Percentiles rank a stretch among this genome's conserved stretches.
Conservation (phyloP, 345 rosid genomes). For the Raphanus sativus region DNA sequence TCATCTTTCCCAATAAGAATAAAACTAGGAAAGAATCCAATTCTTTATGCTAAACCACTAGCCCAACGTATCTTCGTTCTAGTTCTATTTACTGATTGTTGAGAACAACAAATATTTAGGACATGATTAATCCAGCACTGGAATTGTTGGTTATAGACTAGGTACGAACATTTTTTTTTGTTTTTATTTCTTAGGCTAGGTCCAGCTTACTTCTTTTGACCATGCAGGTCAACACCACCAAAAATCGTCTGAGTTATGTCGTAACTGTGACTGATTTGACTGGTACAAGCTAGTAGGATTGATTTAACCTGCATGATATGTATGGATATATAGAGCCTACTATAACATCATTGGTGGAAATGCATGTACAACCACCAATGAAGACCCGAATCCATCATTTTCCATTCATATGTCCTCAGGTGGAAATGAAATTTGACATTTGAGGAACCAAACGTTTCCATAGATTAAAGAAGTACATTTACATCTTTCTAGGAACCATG, state of each 20-base stretch:
- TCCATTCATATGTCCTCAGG: slow-evolving; percentile 1
- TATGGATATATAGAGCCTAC: background rate
- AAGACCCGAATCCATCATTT: slow-evolving; percentile 11
- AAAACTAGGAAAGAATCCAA: background rate
- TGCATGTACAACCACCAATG: background rate
- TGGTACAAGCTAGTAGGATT: background rate
- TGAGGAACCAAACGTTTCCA: slow-evolving; percentile 14
- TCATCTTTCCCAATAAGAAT: background rate
- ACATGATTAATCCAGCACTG: background rate
- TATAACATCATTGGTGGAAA: background rate
- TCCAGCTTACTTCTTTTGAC: slow-evolving; percentile 5
- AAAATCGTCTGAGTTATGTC: background rate
- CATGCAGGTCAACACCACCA: background rate
- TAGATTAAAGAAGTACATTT: slow-evolving; percentile 5
- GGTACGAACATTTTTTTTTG: background rate
- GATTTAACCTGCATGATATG: background rate
- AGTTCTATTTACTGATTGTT: background rate
- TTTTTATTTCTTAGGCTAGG: background rate
- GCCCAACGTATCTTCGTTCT: background rate
- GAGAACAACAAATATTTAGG: slow-evolving; percentile 2
- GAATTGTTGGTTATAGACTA: slow-evolving; percentile 4
- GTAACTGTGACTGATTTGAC: slow-evolving; percentile 6
- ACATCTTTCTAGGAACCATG: slow-evolving; percentile 16
- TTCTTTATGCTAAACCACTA: background rate
- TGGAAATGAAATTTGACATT: slow-evolving; percentile 5